Base-by-base conservation (phyloP, 768 basidiomycete genomes). In the Rhodotorula paludigena region DNA sequence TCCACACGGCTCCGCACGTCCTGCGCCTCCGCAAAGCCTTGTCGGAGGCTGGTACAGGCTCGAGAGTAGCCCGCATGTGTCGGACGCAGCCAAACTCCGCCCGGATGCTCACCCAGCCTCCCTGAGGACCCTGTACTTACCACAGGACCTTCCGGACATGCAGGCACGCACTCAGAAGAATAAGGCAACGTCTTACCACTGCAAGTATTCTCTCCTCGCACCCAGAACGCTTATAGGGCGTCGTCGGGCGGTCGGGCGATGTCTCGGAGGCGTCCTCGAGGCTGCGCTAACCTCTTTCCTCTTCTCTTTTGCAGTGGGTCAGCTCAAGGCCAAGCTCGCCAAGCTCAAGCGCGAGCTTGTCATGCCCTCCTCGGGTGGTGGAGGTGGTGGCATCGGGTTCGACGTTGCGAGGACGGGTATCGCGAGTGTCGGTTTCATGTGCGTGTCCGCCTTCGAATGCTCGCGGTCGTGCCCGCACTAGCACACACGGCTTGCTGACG, bases 321-420 rank as follows among this genome's bases (percentile, higher is more conserved):
- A 60, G 18, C 56, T 74, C 33, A 71, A 66, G 78, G 94, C 96
- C 63, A 99, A 99, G 79, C 86, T 99, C 59, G 96, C 96, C 57
- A 99, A 99, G 78, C 87, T 98, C 53, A 84, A 91, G 69, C 85
- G 96, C 64, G 96, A 99, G 77, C 85, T 99, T 61, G 92, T 99
- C 73, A 82, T 85, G 16, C 86, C 89, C 0, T 81, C 88, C 8
- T 79, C 83, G 28, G 86, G 86, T 41, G 83, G 90, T 16, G 93
- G 93, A 0, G 92, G 93, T 0, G 92, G 89, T 0, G 94, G 93
- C 36, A 72, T 91, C 18, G 96, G 96, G 49, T 99, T 99, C 81
- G 96, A 99, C 83, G 96, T 99, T 44, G 94, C 94, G 48, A 84
- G 92, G 78, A 99, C 96, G 25, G 96, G 96, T 78, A 88, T 99